phyloP scores from a whole-genome alignment of 495 filamentous ascomycete genomes.

The Xylona heveae region DNA sequence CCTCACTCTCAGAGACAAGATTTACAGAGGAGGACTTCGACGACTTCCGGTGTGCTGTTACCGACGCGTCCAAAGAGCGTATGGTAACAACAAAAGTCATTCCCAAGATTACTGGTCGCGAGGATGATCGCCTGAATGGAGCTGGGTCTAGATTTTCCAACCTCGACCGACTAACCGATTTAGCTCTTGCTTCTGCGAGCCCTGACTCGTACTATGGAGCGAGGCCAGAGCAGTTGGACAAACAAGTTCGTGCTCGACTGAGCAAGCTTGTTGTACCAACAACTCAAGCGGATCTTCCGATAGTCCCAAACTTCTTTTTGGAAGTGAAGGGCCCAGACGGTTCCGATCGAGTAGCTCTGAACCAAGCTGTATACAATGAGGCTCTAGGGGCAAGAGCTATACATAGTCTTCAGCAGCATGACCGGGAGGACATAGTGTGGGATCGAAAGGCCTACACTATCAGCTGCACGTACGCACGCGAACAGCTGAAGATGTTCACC shows the following conservation, averaged over 20 bases:
- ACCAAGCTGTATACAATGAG: too few relatives aligned
- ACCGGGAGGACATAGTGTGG: too few relatives aligned
- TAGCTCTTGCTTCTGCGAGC: too few relatives aligned
- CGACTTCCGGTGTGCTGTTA: slow-evolving; percentile 12
- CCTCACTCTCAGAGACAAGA: slow-evolving; percentile 19
- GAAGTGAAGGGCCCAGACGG: too few relatives aligned
- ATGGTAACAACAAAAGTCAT: slow-evolving; percentile 14
- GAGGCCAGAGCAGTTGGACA: slow-evolving; percentile 7
- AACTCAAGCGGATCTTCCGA: too few relatives aligned
- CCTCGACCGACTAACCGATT: slow-evolving; percentile 14
- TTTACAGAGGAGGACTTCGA: slow-evolving; percentile 13
- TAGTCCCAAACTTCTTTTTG: too few relatives aligned
- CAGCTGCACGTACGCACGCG: slow-evolving; percentile 20
- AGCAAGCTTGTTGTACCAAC: too few relatives aligned
- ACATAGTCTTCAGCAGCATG: too few relatives aligned
- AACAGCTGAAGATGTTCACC: slow-evolving; percentile 14
- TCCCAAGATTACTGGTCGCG: slow-evolving; percentile 15
- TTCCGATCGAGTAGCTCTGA: too few relatives aligned
- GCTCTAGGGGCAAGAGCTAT: too few relatives aligned
- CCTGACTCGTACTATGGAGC: slow-evolving; percentile 6
- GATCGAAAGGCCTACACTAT: slow-evolving; percentile 23
- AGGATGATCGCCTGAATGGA: slow-evolving; percentile 6
- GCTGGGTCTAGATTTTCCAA: slow-evolving; percentile 15
- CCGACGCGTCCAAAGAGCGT: slow-evolving; percentile 13
- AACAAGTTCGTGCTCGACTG: slow-evolving; percentile 7